A percentile compares a stretch with the other conserved stretches of the same genome.
These are phyloP conservation scores for Rutidosis leptorrhynchoides DNA, from an alignment of 129 eudicot genomes.

Conservation along the genomic window DNA sequence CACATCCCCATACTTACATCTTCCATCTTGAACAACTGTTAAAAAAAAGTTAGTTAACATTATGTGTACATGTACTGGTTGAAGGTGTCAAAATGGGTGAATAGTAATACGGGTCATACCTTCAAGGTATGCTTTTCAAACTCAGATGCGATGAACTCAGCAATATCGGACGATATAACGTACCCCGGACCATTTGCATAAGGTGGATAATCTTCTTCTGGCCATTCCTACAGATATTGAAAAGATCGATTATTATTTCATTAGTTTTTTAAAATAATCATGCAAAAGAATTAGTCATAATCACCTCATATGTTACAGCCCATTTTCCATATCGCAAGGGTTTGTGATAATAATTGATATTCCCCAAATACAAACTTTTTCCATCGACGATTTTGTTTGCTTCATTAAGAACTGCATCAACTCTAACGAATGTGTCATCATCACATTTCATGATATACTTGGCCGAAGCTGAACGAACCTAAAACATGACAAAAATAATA, in stretches of 20 bases:
- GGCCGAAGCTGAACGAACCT: constrained; percentile 55
- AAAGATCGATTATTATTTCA: neutral
- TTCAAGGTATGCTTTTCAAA: constrained; percentile 65
- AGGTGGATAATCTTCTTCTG: constrained; percentile 81
- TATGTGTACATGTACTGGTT: neutral
- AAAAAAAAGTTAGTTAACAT: neutral
- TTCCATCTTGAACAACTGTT: constrained; percentile 53
- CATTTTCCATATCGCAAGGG: constrained; percentile 60
- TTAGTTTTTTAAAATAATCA: neutral
- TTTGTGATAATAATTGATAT: constrained; percentile 68
- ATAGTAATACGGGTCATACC: constrained; percentile 20
- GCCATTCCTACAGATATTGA: constrained; percentile 66
- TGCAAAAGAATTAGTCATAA: neutral
- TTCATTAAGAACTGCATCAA: constrained; percentile 60
- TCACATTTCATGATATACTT: constrained; percentile 91
- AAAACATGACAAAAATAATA: constrained; percentile 4
- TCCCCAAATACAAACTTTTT: constrained; percentile 63
- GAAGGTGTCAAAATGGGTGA: neutral
- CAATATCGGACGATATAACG: constrained; percentile 73
- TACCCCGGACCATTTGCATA: constrained; percentile 94
- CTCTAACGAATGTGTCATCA: constrained; percentile 79
- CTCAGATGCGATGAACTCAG: constrained; percentile 50
- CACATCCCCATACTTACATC: constrained; percentile 52
- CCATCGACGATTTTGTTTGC: constrained; percentile 37
- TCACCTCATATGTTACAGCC: constrained; percentile 57